These are phyloP conservation scores for Dimocarpus longan DNA, from an alignment of 345 rosid genomes.

Conservation along the genomic window DNA sequence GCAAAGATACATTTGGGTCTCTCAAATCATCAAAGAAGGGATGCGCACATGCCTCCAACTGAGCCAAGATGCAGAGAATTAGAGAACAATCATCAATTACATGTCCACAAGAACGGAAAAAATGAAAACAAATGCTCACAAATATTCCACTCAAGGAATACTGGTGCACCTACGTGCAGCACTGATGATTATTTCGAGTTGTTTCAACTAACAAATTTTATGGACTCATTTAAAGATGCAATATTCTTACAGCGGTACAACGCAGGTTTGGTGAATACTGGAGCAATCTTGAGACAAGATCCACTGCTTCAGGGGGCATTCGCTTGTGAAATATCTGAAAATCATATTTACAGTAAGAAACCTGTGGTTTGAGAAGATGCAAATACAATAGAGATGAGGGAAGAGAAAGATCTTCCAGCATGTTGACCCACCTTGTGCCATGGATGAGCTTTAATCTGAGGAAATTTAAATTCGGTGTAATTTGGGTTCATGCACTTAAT, in stretches of 20 bases:
- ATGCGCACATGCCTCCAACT: conserved; percentile 99
- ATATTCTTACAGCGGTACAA: conserved; percentile 67
- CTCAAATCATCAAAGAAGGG: conserved; percentile 91
- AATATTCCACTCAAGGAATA: neutral
- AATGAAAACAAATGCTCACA: neutral
- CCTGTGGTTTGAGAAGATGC: conserved; percentile 1
- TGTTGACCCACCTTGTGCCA: conserved; percentile 83
- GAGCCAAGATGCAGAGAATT: conserved; percentile 3
- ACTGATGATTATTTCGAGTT: neutral
- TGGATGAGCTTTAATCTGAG: conserved; percentile 99
- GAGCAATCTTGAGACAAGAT: conserved; percentile 84
- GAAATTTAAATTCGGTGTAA: conserved; percentile 94
- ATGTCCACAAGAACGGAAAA: neutral
- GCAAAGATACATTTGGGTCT: conserved; percentile 74
- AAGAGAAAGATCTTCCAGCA: neutral
- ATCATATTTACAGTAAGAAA: conserved; percentile 4
- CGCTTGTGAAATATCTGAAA: conserved; percentile 73
- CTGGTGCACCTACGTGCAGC: neutral
- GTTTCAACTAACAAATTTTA: neutral
- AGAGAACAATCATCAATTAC: neutral
- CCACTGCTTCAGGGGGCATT: conserved; percentile 77
- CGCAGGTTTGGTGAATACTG: conserved; percentile 88
- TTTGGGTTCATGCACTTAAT: conserved; percentile 98
- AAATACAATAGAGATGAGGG: neutral
- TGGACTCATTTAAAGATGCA: neutral